phyloP scores from a whole-genome alignment of 441 rosid genomes.

The Corymbia calophylla region DNA sequence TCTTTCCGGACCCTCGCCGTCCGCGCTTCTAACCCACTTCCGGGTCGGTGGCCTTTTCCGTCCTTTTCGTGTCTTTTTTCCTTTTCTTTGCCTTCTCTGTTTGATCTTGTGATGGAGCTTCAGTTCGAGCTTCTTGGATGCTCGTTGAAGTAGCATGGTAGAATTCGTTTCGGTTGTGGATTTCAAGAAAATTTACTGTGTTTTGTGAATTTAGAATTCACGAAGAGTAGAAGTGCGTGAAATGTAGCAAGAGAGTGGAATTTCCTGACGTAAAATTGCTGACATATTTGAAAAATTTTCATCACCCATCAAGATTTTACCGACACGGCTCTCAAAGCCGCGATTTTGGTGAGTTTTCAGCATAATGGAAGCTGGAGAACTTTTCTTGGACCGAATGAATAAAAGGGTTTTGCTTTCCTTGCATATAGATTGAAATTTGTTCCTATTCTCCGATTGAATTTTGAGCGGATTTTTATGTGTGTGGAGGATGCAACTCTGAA shows the following conservation, averaged over 20 bases:
- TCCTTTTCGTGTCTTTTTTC: conserved; percentile 3
- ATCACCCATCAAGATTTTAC: not conserved
- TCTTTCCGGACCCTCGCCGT: conserved; percentile 17
- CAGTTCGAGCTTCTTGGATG: not conserved
- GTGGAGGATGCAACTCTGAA: not conserved
- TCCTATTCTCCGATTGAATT: not conserved
- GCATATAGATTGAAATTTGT: not conserved
- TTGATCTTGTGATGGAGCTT: not conserved
- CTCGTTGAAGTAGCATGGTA: not conserved
- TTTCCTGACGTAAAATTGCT: not conserved
- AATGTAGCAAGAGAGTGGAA: not conserved
- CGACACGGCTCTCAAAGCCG: not conserved
- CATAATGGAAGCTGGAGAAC: not conserved
- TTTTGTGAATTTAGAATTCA: not conserved
- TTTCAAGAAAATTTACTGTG: not conserved
- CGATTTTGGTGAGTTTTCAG: not conserved
- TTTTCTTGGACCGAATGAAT: not conserved
- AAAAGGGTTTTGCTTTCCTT: not conserved
- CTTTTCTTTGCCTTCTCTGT: not conserved
- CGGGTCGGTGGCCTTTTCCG: conserved; percentile 15
- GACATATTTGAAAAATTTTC: not conserved
- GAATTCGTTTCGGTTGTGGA: not conserved
- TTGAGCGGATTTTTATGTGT: not conserved
- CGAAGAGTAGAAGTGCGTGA: not conserved
- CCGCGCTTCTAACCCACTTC: conserved; percentile 17